Base-by-base conservation (phyloP, 1,139 yeast species). In the Eremothecium cymbalariae region DNA sequence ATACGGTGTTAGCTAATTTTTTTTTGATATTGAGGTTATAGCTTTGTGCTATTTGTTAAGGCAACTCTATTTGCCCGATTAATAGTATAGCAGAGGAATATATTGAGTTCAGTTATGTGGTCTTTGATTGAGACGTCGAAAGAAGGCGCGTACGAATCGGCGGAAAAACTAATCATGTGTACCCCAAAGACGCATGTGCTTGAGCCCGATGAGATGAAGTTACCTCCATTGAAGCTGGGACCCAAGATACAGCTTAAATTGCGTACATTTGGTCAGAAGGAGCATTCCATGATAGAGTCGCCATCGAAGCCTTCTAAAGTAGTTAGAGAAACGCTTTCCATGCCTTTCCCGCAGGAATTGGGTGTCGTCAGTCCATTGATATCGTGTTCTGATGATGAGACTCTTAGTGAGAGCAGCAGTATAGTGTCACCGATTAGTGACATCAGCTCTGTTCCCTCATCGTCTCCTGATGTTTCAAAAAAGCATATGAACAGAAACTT, bases 291-390 rank as follows among this genome's bases (percentile, higher is more conserved):
- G 4, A 11, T 17, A 8, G 34, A 26, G 13, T 36, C 39, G 17
- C 39, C 39, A 4, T 36, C 36, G 4, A 36, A 36, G 13, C 39
- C 39, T 9, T 35, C 38, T 9, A 23, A 14, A 23, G 30, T 22
- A 8, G 17, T 9, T 11, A n/a, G 28, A 15, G 11, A 9, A 15
- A 21, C 15, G 3, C n/a, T 16, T 23, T 22, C 33, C 8, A 14
- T 22, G n/a, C 30, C 19, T 3, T 15, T 21, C 14, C 28, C 14
- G 4, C 19, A 21, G 8, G 13, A 19, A 8, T 17, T 14, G 4
- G 19, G 15, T 4, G 16, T 12, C 26, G 25, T 13, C 8, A 25
- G 6, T 18, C 25, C 11, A 27, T 28, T 3, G 36, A 28, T 12
- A 18, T 18, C 30, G 5, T 28, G 33, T 8, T 36, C 32, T 19